A percentile compares a stretch with the other conserved stretches of the same genome.
These are phyloP conservation scores for Collybia sordida DNA, from an alignment of 768 basidiomycete species.

Conservation along the genomic window DNA sequence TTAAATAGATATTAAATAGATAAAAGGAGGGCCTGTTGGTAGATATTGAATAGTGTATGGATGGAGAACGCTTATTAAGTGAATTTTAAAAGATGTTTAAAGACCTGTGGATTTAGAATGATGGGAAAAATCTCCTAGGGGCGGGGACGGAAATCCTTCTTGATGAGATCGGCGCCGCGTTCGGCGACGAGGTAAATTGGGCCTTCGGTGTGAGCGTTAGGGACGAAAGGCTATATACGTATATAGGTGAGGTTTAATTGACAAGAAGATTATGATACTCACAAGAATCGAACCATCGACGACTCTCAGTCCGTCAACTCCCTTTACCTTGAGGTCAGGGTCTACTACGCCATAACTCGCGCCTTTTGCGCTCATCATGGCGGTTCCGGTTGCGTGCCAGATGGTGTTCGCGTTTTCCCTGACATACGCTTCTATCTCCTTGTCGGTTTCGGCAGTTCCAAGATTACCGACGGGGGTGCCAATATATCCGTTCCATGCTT, in stretches of 20 bases:
- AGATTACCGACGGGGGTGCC: constrained; percentile 8
- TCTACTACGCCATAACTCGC: constrained; percentile 23
- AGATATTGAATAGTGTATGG: too few relatives aligned
- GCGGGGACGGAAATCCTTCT: background rate
- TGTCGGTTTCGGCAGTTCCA: constrained; percentile 7
- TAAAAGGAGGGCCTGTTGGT: too few relatives aligned
- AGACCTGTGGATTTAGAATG: too few relatives aligned
- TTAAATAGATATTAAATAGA: too few relatives aligned
- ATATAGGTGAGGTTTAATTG: background rate
- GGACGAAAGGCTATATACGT: constrained; percentile 10
- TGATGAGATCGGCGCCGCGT: constrained; percentile 11
- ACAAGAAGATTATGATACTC: constrained; percentile 1
- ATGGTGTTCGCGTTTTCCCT: constrained; percentile 7
- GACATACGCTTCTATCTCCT: constrained; percentile 10
- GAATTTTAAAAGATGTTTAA: too few relatives aligned
- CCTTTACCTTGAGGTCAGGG: constrained; percentile 26
- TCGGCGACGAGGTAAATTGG: constrained; percentile 12
- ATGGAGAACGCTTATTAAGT: too few relatives aligned
- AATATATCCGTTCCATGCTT: constrained; percentile 26
- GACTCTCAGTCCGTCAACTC: constrained; percentile 22
- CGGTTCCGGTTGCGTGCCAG: constrained; percentile 19
- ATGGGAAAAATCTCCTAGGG: too few relatives aligned
- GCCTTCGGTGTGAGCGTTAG: constrained; percentile 10
- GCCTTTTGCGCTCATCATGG: constrained; percentile 19
- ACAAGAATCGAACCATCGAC: constrained; percentile 27